These are phyloP conservation scores for Leccinum olivaceopallidum DNA, from an alignment of 768 basidiomycete species.

Conservation along the genomic window DNA sequence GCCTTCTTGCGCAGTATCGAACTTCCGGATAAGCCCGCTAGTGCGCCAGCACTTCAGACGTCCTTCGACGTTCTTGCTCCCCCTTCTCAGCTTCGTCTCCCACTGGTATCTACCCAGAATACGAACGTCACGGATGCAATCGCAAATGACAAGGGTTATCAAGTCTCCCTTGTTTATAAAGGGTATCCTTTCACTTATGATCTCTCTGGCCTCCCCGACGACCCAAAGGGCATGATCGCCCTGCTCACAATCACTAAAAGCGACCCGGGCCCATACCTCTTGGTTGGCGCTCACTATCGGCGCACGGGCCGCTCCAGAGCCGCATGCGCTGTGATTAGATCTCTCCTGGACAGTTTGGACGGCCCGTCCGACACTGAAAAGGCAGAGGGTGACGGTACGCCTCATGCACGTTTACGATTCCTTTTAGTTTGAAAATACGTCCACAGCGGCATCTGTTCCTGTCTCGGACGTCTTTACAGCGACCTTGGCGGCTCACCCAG, in stretches of 20 bases:
- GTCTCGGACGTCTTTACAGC: conserved; percentile 10
- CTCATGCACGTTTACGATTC: conserved; percentile 9
- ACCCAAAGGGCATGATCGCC: conserved; percentile 28
- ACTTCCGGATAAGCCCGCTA: conserved; percentile 21
- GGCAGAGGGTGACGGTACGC: conserved; percentile 29
- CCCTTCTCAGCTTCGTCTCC: conserved; percentile 12
- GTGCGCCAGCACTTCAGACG: conserved; percentile 12
- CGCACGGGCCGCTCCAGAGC: conserved; percentile 34
- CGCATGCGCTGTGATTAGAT: conserved; percentile 29
- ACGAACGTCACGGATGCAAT: background rate
- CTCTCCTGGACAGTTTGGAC: conserved; percentile 21
- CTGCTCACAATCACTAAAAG: conserved; percentile 29
- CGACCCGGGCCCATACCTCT: conserved; percentile 34
- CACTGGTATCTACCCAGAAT: conserved; percentile 12
- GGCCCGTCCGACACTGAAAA: conserved; percentile 14
- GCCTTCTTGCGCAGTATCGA: conserved; percentile 27
- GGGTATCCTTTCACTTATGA: conserved; percentile 32
- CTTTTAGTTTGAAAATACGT: conserved; percentile 18
- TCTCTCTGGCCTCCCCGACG: conserved; percentile 30
- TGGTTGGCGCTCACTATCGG: conserved; percentile 34
- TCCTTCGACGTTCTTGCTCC: conserved; percentile 8
- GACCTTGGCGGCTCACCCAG: conserved; percentile 7
- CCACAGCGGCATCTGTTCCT: conserved; percentile 12
- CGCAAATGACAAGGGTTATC: conserved; percentile 11
- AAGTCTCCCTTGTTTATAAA: conserved; percentile 28